Evolutionary conservation across 2,329 filamentous ascomycete species (phyloP).

Genomic region (Spiromastix sp.): DNA sequence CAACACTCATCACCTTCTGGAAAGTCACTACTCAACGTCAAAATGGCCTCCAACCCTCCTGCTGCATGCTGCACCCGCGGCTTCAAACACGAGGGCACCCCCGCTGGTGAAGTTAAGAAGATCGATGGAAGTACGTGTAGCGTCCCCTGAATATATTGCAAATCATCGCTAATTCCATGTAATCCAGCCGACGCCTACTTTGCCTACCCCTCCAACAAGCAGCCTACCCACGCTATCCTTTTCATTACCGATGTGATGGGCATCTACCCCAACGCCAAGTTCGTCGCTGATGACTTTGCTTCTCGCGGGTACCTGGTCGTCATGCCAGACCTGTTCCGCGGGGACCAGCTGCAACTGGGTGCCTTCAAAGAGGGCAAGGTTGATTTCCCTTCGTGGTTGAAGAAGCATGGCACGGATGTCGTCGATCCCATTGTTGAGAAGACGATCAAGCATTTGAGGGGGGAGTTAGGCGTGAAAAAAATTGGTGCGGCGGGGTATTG

Average conservation of each 20-base stretch:
- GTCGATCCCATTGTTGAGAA: conserved; percentile 45
- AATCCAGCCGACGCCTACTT: conserved; percentile 48
- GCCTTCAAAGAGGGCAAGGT: conserved; percentile 36
- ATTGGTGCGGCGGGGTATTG: conserved; percentile 63
- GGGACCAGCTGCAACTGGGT: conserved; percentile 50
- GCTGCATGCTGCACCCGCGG: conserved; percentile 38
- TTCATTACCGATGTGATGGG: conserved; percentile 51
- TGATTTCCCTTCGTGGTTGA: conserved; percentile 41
- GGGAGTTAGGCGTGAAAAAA: conserved; percentile 34
- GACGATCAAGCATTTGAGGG: conserved; percentile 46
- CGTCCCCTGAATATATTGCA: background rate
- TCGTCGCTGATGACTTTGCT: conserved; percentile 66
- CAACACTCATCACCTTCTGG: no score
- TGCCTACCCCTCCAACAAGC: conserved; percentile 42
- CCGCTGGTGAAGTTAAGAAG: conserved; percentile 37
- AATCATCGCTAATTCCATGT: background rate
- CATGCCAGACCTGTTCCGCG: conserved; percentile 61
- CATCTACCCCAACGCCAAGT: conserved; percentile 48
- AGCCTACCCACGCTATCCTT: conserved; percentile 43
- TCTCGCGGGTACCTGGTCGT: conserved; percentile 60
- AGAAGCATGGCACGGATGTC: conserved; percentile 30
- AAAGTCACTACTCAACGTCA: no score
- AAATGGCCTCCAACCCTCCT: conserved; percentile 44
- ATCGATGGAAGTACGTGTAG: conserved; percentile 34
- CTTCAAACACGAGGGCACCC: conserved; percentile 42